Evolutionary conservation across 148 eudicot genomes (phyloP).

Genomic region (Bassia scoparia): DNA sequence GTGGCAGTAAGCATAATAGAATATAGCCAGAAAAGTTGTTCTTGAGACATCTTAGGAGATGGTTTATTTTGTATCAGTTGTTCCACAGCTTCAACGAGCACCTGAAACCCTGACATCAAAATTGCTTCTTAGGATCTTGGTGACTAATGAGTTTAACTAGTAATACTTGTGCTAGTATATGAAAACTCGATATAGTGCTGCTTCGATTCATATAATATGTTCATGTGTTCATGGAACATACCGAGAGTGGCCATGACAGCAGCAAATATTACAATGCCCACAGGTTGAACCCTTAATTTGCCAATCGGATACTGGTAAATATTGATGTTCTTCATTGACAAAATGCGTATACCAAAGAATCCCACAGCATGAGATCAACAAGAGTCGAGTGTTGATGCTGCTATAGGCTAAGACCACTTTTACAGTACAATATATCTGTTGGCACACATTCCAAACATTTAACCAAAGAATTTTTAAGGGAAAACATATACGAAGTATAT

Average conservation of each 20-base stretch:
- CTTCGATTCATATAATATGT: not conserved
- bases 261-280: conserved; percentile 71
- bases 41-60: conserved; percentile 39
- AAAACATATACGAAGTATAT: too few species aligned
- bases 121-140: not conserved
- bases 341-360: conserved; percentile 72
- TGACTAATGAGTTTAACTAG: not conserved
- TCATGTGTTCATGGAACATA: conserved; percentile 13
- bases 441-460: too few species aligned
- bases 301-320: conserved; percentile 73
- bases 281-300: conserved; percentile 72
- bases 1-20: conserved; percentile 62
- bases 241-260: conserved; percentile 88
- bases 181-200: not conserved
- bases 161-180: not conserved
- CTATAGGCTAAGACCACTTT: too few species aligned
- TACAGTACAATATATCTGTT: too few species aligned
- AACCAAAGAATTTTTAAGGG: not conserved
- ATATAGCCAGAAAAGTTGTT: conserved; percentile 56
- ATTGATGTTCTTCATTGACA: conserved; percentile 64
- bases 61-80: conserved; percentile 48
- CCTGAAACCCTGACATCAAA: conserved; percentile 56
- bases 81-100: conserved; percentile 54
- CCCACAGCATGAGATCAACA: conserved; percentile 64
- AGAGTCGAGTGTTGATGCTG: conserved; percentile 75